Percentiles rank a stretch among this genome's conserved stretches.
Conservation (phyloP, 129 eudicot species). For the Smallanthus sonchifolius region DNA sequence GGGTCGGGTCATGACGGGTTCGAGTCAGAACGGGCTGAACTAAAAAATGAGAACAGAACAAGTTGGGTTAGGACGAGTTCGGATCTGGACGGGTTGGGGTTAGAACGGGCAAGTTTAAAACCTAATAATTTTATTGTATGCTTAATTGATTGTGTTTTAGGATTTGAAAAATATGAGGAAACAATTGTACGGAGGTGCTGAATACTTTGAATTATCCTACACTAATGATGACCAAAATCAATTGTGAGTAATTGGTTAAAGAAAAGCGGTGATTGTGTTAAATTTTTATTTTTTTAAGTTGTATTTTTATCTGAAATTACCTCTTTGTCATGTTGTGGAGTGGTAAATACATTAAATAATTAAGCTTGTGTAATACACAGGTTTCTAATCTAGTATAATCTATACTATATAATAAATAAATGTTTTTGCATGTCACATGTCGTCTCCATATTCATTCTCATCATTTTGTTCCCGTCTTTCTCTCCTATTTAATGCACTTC, state of each 20-base stretch:
- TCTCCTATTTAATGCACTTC: too few species aligned
- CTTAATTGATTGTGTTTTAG: slow-evolving; percentile 28
- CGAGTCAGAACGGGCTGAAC: too few species aligned
- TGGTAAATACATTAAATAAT: slow-evolving; percentile 67
- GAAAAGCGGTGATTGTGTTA: neutral
- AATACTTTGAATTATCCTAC: slow-evolving; percentile 81
- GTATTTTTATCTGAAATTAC: neutral
- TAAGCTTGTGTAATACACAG: slow-evolving; percentile 4
- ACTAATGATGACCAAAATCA: slow-evolving; percentile 79
- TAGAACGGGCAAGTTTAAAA: too few species aligned
- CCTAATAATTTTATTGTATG: neutral
- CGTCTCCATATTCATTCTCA: too few species aligned
- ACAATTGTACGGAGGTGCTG: slow-evolving; percentile 85
- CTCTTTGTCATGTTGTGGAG: slow-evolving; percentile 12
- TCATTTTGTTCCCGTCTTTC: too few species aligned
- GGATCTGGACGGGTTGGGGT: too few species aligned
- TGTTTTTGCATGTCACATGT: too few species aligned
- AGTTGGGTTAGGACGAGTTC: too few species aligned
- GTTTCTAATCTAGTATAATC: too few species aligned
- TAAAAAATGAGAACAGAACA: too few species aligned
- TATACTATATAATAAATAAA: too few species aligned
- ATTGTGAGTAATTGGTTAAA: slow-evolving; percentile 48
- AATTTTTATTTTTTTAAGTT: neutral
- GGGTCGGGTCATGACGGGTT: too few species aligned
- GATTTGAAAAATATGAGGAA: slow-evolving; percentile 84